These are phyloP conservation scores for Sambucus nigra DNA, from an alignment of 129 eudicot species.

Conservation along the genomic window DNA sequence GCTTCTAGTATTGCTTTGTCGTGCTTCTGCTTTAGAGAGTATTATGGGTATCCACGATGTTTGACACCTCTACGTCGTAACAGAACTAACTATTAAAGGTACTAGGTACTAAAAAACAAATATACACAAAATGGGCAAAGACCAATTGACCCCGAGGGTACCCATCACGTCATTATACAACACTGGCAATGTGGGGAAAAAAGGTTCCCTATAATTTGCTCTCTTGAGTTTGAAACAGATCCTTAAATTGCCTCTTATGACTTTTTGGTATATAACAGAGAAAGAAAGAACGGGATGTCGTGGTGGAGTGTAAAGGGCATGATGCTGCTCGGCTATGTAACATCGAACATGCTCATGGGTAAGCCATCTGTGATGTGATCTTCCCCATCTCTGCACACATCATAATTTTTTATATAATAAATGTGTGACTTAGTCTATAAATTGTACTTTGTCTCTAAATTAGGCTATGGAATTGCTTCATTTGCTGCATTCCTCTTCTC, in stretches of 20 bases:
- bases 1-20: no score
- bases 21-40: no score
- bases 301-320: constrained; percentile 95
- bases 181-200: neutral
- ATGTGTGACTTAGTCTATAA: neutral
- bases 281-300: constrained; percentile 54
- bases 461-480: neutral
- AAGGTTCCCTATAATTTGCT: neutral
- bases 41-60: no score
- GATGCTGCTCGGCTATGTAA: constrained; percentile 81
- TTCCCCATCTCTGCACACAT: neutral
- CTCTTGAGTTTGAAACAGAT: constrained; percentile 1
- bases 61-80: no score
- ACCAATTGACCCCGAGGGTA: no score
- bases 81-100: no score
- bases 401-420: neutral
- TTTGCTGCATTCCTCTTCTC: neutral
- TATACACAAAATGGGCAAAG: no score
- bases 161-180: no score
- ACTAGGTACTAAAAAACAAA: no score
- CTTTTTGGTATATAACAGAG: constrained; percentile 34
- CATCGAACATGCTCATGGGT: constrained; percentile 95
- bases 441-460: neutral
- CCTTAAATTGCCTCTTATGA: constrained; percentile 4
- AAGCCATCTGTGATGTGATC: constrained; percentile 16